Evolutionary conservation across 257 asterid species (phyloP).

Genomic region (Nicotiana knightiana): DNA sequence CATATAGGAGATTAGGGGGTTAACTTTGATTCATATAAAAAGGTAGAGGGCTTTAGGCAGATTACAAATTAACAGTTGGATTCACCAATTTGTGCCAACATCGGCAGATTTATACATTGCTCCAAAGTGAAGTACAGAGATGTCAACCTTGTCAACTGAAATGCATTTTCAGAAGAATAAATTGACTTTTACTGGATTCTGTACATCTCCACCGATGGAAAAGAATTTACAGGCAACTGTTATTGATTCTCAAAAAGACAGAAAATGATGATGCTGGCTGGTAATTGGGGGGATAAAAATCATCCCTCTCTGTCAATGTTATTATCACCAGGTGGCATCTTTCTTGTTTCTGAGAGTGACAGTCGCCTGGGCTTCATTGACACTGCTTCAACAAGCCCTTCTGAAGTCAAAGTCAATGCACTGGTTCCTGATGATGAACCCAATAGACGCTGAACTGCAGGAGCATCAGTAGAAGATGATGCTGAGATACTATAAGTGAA

Average conservation of each 20-base stretch:
- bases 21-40: conserved; percentile 26
- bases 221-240: conserved; percentile 65
- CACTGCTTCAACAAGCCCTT: conserved; percentile 58
- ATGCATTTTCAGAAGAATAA: conserved; percentile 47
- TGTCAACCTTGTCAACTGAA: conserved; percentile 53
- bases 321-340: conserved; percentile 67
- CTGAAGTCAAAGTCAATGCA: conserved; percentile 58
- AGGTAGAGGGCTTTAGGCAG: conserved; percentile 26
- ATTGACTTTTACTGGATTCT: conserved; percentile 42
- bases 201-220: conserved; percentile 67
- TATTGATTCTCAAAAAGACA: conserved; percentile 41
- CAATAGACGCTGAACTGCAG: conserved; percentile 54
- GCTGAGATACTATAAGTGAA: conserved; percentile 53
- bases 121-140: conserved; percentile 42
- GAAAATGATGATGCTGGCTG: conserved; percentile 25
- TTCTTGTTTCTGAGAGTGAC: conserved; percentile 63
- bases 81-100: conserved; percentile 48
- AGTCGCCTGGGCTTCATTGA: conserved; percentile 56
- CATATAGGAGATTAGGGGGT: conserved; percentile 14
- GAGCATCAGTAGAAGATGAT: conserved; percentile 53
- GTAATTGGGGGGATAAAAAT: conserved; percentile 27
- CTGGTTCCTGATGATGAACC: conserved; percentile 66
- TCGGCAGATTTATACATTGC: conserved; percentile 63
- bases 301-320: conserved; percentile 74
- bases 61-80: conserved; percentile 38